phyloP scores from a whole-genome alignment of 2,329 filamentous ascomycete genomes.

The Diaporthe sp. region DNA sequence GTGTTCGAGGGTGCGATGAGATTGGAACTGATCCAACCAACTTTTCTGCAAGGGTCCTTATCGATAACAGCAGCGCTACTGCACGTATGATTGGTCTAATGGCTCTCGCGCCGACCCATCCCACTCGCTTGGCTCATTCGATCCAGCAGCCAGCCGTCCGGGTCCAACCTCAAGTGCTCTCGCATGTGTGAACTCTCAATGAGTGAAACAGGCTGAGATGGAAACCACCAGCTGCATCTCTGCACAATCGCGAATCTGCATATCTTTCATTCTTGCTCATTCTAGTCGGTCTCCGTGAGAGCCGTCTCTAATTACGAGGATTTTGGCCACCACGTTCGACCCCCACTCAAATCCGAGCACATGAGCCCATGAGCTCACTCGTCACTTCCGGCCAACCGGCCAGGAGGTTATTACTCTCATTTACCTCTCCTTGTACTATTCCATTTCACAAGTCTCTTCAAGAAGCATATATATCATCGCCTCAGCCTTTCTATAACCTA shows the following conservation, averaged over 20 bases:
- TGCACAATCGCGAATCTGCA: background rate
- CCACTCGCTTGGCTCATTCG: background rate
- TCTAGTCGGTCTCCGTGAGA: background rate
- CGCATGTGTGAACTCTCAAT: background rate
- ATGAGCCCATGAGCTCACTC: constrained; percentile 36
- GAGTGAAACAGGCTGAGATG: background rate
- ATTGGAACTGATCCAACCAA: constrained; percentile 18
- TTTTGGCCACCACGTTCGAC: background rate
- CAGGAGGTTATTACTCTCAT: constrained; percentile 27
- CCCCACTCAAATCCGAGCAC: background rate
- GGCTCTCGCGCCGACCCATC: background rate
- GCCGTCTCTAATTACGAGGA: background rate
- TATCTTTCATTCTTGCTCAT: background rate
- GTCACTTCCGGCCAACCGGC: constrained; percentile 31
- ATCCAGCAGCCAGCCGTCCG: no score
- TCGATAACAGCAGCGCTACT: background rate
- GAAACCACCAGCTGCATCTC: background rate
- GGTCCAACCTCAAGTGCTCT: background rate
- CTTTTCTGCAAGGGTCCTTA: constrained; percentile 34
- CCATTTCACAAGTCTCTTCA: background rate
- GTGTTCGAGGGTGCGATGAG: constrained; percentile 8
- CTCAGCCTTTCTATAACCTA: background rate
- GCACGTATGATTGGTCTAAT: background rate
- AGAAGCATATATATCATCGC: background rate
- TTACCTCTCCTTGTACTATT: background rate